phyloP scores from a whole-genome alignment of 106 monocot genomes.

The Posidonia australis region DNA sequence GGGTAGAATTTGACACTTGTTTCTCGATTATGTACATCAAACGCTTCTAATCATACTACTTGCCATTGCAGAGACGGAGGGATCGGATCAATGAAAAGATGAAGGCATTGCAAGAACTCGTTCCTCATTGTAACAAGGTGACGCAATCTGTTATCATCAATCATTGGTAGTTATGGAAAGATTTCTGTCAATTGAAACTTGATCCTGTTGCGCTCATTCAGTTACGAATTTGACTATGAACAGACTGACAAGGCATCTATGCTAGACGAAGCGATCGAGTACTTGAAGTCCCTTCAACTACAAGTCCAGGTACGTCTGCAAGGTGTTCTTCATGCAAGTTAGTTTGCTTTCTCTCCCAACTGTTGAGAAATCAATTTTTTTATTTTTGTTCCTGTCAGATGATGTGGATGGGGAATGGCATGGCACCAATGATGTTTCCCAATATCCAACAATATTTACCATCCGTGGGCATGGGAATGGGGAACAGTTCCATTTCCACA shows the following conservation, averaged over 20 bases:
- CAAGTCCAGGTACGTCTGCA: constrained; percentile 53
- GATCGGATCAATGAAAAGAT: constrained; percentile 95
- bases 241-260: constrained; percentile 45
- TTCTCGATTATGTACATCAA: too few relatives aligned
- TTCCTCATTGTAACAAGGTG: constrained; percentile 96
- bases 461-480: constrained; percentile 29
- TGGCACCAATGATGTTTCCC: constrained; percentile 80
- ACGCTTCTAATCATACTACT: too few relatives aligned
- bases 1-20: constrained; percentile 34
- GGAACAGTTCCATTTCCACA: constrained; percentile 23
- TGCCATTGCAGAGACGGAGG: constrained; percentile 61
- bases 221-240: too few relatives aligned
- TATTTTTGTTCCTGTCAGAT: constrained; percentile 49
- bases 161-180: too few relatives aligned
- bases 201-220: too few relatives aligned
- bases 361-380: too few relatives aligned
- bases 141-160: too few relatives aligned
- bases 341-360: too few relatives aligned
- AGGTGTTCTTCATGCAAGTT: not conserved
- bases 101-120: constrained; percentile 90
- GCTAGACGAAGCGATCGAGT: constrained; percentile 59
- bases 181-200: too few relatives aligned
- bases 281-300: constrained; percentile 45
- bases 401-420: constrained; percentile 92
- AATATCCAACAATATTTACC: constrained; percentile 42